A percentile compares a stretch with the other conserved stretches of the same genome.
Conservation (phyloP, 2,329 filamentous ascomycete species). For the Alternaria sp. region DNA sequence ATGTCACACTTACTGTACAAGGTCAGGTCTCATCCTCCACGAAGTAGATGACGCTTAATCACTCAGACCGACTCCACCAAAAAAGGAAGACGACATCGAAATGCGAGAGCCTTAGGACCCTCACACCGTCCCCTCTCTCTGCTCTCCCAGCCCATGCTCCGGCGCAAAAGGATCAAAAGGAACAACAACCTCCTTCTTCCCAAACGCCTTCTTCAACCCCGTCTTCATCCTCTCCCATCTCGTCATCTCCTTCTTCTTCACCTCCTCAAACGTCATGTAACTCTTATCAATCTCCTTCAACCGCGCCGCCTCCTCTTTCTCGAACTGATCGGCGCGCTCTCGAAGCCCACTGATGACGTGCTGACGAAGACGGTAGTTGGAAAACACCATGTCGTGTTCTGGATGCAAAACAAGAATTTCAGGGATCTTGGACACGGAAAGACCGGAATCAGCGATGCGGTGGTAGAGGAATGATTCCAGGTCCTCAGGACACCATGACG, state of each 20-base stretch:
- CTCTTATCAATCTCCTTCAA: conserved; percentile 2
- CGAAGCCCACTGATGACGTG: background rate
- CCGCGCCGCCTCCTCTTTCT: conserved; percentile 13
- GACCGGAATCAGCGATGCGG: conserved; percentile 8
- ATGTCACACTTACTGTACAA: too few species aligned
- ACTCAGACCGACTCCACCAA: too few species aligned
- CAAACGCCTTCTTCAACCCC: background rate
- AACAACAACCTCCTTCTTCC: conserved; percentile 3
- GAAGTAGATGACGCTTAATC: too few species aligned
- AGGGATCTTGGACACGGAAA: conserved; percentile 5
- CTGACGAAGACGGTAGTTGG: background rate
- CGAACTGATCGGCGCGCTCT: conserved; percentile 5
- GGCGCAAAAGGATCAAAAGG: conserved; percentile 18
- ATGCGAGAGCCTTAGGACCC: too few species aligned
- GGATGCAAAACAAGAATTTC: conserved; percentile 19
- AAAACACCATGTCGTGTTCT: conserved; percentile 5
- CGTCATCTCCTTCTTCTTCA: conserved; percentile 4
- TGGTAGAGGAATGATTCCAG: conserved; percentile 18
- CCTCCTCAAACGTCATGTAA: background rate
- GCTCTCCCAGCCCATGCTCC: background rate
- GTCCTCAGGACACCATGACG: background rate
- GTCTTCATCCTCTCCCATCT: conserved; percentile 7
- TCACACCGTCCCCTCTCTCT: background rate
- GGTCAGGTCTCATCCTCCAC: too few species aligned
- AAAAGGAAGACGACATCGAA: too few species aligned